Evolutionary conservation across 2,329 filamentous ascomycete genomes (phyloP).

Genomic region (Zarea fungicola): DNA sequence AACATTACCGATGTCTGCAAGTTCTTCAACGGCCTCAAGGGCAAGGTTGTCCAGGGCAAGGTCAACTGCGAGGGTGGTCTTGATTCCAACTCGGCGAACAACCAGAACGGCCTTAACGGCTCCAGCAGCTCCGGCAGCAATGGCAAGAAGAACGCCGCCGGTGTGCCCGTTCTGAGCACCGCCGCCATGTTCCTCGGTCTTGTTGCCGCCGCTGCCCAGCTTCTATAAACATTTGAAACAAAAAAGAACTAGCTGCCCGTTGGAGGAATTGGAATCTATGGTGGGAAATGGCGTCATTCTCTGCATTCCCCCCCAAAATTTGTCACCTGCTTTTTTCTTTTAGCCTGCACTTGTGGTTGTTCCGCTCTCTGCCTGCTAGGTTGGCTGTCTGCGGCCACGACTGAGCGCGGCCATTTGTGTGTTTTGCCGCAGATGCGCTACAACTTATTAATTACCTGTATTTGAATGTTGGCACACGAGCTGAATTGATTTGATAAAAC

Average conservation of each 20-base stretch:
- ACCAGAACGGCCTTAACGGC: slow-evolving; percentile 31
- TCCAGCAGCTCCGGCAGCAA: slow-evolving; percentile 27
- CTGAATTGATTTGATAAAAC: slow-evolving; percentile 12
- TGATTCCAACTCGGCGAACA: slow-evolving; percentile 16
- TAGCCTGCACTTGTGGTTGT: slow-evolving; percentile 31
- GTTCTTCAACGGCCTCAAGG: slow-evolving; percentile 42
- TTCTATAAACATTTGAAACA: slow-evolving; percentile 44
- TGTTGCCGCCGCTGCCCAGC: slow-evolving; percentile 43
- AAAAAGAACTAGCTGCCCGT: too few species aligned
- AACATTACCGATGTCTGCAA: slow-evolving; percentile 53
- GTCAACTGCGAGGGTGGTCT: slow-evolving; percentile 32
- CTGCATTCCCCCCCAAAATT: slow-evolving; percentile 27
- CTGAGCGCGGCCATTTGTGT: neutral
- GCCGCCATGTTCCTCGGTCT: slow-evolving; percentile 42
- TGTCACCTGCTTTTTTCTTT: slow-evolving; percentile 25
- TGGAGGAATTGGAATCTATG: slow-evolving; percentile 21
- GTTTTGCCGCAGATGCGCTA: slow-evolving; percentile 30
- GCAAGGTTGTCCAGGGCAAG: slow-evolving; percentile 19
- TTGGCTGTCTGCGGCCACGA: neutral
- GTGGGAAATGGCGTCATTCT: slow-evolving; percentile 32
- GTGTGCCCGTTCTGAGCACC: slow-evolving; percentile 37
- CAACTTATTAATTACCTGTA: slow-evolving; percentile 42
- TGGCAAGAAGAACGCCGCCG: slow-evolving; percentile 22
- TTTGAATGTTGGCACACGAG: slow-evolving; percentile 22
- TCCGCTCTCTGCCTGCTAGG: slow-evolving; percentile 1